Evolutionary conservation across 2,329 filamentous ascomycete genomes (phyloP).

Genomic region (Cercospora sp.): DNA sequence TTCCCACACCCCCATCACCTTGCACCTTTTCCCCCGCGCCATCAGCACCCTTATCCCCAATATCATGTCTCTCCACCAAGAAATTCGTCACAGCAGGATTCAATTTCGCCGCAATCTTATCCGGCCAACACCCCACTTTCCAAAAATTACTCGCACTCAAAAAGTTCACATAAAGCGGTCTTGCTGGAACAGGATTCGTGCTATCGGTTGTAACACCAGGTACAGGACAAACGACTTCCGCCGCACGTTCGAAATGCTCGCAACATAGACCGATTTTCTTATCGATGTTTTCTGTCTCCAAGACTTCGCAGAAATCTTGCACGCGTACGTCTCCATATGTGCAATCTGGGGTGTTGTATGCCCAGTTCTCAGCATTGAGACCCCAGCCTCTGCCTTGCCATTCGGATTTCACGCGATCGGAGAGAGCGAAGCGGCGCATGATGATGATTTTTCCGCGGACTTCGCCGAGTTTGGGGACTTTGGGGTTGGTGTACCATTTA

Average conservation of each 20-base stretch:
- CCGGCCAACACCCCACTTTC: conserved; percentile 88
- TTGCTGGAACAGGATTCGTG: conserved; percentile 46
- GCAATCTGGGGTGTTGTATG: conserved; percentile 82
- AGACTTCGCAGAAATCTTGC: conserved; percentile 92
- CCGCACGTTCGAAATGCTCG: conserved; percentile 74
- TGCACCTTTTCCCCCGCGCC: conserved; percentile 30
- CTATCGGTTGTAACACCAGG: conserved; percentile 45
- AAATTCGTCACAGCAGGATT: conserved; percentile 72
- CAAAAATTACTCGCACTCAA: conserved; percentile 92
- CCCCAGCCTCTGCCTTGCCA: conserved; percentile 57
- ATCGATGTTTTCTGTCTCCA: conserved; percentile 70
- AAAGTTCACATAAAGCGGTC: conserved; percentile 86
- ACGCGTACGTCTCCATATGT: conserved; percentile 74
- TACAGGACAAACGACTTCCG: conserved; percentile 39
- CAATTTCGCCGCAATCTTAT: conserved; percentile 81
- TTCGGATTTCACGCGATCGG: conserved; percentile 52
- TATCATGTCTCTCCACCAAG: conserved; percentile 55
- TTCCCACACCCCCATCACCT: conserved; percentile 68
- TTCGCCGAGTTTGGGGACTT: conserved; percentile 75
- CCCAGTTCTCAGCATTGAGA: conserved; percentile 68
- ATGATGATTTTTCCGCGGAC: conserved; percentile 81
- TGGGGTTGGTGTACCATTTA: conserved; percentile 78
- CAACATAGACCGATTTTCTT: conserved; percentile 75
- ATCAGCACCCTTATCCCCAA: conserved; percentile 33
- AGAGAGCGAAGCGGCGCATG: conserved; percentile 72